Conservation (phyloP, 805 yeast species). For the Brettanomyces custersianus region DNA sequence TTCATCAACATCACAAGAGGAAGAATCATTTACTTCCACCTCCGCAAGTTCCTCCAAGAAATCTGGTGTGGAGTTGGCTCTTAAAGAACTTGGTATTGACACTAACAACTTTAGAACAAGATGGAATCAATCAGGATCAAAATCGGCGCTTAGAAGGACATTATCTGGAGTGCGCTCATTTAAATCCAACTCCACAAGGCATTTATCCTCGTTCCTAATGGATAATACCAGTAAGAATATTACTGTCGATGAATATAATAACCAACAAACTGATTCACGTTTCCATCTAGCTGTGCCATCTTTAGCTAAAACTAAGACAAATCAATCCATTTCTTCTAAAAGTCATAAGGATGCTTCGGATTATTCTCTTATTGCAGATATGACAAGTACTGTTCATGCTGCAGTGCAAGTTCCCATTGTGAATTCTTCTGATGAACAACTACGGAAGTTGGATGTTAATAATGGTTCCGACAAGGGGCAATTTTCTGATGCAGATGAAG, state of each 20-base stretch:
- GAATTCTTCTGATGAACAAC: constrained; percentile 16
- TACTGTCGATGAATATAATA: constrained; percentile 15
- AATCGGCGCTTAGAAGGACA: not conserved
- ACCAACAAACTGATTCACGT: not conserved
- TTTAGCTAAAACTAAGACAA: no score
- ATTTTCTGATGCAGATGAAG: constrained; percentile 24
- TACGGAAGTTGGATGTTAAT: constrained; percentile 5
- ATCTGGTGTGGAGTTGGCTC: not conserved
- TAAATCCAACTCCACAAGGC: constrained; percentile 21
- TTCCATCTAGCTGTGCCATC: constrained; percentile 1
- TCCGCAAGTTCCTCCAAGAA: not conserved
- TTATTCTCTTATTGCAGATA: constrained; percentile 18
- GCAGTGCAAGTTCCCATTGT: constrained; percentile 22
- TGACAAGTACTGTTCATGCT: constrained; percentile 23
- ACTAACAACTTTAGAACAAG: not conserved
- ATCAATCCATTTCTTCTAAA: constrained; percentile 11
- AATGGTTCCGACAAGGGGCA: constrained; percentile 2
- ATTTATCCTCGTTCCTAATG: constrained; percentile 16
- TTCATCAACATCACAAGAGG: not conserved
- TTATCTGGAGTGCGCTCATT: constrained; percentile 9
- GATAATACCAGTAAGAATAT: constrained; percentile 6
- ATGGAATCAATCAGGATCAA: not conserved
- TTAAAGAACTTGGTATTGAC: constrained; percentile 1
- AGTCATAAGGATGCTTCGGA: constrained; percentile 13
- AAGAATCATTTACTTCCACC: not conserved